A percentile compares a stretch with the other conserved stretches of the same genome.
Conservation (phyloP, 768 basidiomycete species). For the Xerocomus brunneocitrinus region DNA sequence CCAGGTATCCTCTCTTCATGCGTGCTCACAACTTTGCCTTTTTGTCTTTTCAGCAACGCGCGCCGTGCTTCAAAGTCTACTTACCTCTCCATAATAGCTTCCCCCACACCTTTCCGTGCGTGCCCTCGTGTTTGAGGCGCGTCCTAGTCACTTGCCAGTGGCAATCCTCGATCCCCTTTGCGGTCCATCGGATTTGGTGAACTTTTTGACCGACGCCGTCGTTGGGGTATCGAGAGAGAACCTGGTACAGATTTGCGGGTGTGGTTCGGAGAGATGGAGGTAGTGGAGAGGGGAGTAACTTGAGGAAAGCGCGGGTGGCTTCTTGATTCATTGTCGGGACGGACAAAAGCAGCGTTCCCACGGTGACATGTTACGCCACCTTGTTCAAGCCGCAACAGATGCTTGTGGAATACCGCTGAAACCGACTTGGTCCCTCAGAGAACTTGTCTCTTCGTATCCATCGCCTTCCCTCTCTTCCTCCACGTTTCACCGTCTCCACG, state of each 20-base stretch:
- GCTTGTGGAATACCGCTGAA: constrained; percentile 56
- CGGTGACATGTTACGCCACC: neutral
- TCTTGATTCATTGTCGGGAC: constrained; percentile 22
- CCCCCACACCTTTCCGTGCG: constrained; percentile 83
- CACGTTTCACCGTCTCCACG: constrained; percentile 61
- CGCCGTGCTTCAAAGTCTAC: constrained; percentile 18
- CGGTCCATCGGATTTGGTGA: constrained; percentile 69
- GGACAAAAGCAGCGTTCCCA: neutral
- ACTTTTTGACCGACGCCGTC: constrained; percentile 67
- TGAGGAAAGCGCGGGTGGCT: constrained; percentile 39
- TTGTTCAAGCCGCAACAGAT: constrained; percentile 39
- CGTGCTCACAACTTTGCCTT: constrained; percentile 59
- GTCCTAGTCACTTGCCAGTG: constrained; percentile 76
- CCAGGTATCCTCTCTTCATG: constrained; percentile 64
- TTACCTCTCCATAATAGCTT: constrained; percentile 73
- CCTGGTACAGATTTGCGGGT: constrained; percentile 66
- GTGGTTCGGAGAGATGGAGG: constrained; percentile 55
- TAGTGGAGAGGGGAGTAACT: constrained; percentile 52
- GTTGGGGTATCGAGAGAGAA: constrained; percentile 62
- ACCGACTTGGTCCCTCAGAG: constrained; percentile 78
- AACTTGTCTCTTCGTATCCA: constrained; percentile 74
- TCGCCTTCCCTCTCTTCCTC: constrained; percentile 53
- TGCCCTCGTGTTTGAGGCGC: constrained; percentile 66
- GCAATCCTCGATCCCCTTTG: constrained; percentile 60
- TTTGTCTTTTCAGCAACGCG: constrained; percentile 5